phyloP scores from a whole-genome alignment of 306 rosid species.

The Cyamopsis tetragonoloba region DNA sequence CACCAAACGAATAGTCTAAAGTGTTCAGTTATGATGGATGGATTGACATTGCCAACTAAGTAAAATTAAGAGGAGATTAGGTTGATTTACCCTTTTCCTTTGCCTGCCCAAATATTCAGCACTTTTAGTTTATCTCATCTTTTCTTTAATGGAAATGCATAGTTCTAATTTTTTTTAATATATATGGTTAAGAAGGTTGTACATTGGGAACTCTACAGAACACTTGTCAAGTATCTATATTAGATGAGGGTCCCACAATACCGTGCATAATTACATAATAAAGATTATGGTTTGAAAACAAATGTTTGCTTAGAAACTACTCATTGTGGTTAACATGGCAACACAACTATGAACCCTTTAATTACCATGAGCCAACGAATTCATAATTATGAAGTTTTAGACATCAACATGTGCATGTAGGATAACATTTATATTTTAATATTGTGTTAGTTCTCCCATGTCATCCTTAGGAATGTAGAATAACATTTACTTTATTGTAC shows the following conservation, averaged over 20 bases:
- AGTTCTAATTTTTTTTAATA: constrained; percentile 7
- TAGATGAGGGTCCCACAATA: constrained; percentile 10
- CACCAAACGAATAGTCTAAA: no score
- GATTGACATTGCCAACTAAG: constrained; percentile 32
- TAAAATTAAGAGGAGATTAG: constrained; percentile 7
- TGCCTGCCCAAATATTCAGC: not conserved
- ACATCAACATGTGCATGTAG: not conserved
- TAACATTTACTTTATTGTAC: not conserved
- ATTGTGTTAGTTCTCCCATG: not conserved
- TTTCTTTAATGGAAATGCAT: not conserved
- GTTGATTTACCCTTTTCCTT: not conserved
- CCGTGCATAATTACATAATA: constrained; percentile 2
- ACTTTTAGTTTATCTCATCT: not conserved
- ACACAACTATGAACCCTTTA: not conserved
- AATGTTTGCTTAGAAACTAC: constrained; percentile 43
- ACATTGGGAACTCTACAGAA: not conserved
- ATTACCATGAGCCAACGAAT: not conserved
- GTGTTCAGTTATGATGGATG: constrained; percentile 31
- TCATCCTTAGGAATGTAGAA: not conserved
- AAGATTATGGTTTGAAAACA: constrained; percentile 10
- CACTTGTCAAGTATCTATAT: constrained; percentile 1
- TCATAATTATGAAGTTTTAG: constrained; percentile 1
- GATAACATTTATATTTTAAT: no score
- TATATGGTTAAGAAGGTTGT: not conserved
- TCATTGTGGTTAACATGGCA: constrained; percentile 17